Evolutionary conservation across 164 flowering plant species (phyloP), one percentile per base, ranked within the genome.

Genomic region (Warburgia ugandensis): DNA sequence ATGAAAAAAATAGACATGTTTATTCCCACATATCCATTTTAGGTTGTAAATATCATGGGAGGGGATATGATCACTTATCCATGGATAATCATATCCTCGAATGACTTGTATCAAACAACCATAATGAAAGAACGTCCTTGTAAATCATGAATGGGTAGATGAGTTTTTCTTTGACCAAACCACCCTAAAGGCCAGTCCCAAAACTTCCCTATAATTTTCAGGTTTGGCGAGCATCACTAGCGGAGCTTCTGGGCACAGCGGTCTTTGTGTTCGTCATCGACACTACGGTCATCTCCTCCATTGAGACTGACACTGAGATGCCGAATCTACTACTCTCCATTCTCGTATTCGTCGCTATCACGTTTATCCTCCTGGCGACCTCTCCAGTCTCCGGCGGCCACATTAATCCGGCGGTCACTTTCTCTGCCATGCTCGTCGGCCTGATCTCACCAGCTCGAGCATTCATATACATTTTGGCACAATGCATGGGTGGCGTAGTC

Each of bases 371-470:
- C 29, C 69, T 77, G 0, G 79, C 80, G 27, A 71, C 71, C 3
- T 40, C 23, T 37, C 82, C 84, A 0, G 36, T 78, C 16, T 78
- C 84, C 23, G 84, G 88, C 1, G 84, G 88, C 52, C 88, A 78
- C 55, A 62, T 77, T 27, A 81, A 73, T 60, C 84, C 88, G 0
- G 45, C 62, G 4, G 50, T 78, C 54, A 67, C 77, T 43, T 55
- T 78, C 56, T 56, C 82, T 0, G 80, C 82, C 1, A 58, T 64
- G 0, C 70, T 81, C 0, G 38, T 70, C 3, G 84, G 88, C 44
- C 61, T 78, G 2, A 65, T 77, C 50, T 69, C 88, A n/a, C 6
- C 64, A 9, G 59, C 77, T 0, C 69, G 80, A 0, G 80, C 88
- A 12, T 1, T 43, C 10, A 31, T 77, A 4, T 81, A 77, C 73